Conservation (phyloP, 2,329 filamentous ascomycete genomes). For the Aspergillus nomiae region DNA sequence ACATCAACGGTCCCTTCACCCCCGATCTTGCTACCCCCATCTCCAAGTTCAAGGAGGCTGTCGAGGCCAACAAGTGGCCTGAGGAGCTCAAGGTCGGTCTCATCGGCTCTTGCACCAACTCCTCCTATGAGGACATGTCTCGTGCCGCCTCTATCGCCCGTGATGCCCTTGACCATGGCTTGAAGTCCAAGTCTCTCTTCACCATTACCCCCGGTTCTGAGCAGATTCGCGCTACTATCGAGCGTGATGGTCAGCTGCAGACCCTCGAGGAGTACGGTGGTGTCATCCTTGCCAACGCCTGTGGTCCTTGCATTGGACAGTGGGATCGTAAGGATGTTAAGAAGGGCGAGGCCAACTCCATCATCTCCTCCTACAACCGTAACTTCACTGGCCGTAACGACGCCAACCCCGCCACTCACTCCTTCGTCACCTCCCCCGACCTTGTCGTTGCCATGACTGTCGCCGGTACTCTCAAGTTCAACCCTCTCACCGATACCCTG, state of each 20-base stretch:
- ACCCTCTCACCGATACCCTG: conserved; percentile 87
- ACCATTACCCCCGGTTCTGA: conserved; percentile 95
- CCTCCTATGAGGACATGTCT: conserved; percentile 85
- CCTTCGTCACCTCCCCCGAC: conserved; percentile 89
- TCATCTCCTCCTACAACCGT: conserved; percentile 98
- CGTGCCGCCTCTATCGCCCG: conserved; percentile 88
- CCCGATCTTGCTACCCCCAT: conserved; percentile 97
- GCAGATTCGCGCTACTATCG: conserved; percentile 93
- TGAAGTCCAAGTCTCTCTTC: conserved; percentile 93
- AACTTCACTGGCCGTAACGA: conserved; percentile 99
- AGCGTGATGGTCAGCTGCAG: conserved; percentile 84
- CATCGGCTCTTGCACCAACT: conserved; percentile 98
- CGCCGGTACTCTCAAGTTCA: conserved; percentile 86
- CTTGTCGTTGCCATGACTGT: conserved; percentile 84
- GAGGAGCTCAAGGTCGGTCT: conserved; percentile 95
- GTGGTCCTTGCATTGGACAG: conserved; percentile 89
- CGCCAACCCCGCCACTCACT: conserved; percentile 91
- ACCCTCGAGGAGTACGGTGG: conserved; percentile 97
- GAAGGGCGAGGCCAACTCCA: conserved; percentile 95
- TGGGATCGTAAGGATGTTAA: conserved; percentile 93
- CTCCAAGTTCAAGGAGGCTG: conserved; percentile 93
- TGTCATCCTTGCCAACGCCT: conserved; percentile 92
- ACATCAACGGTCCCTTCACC: conserved; percentile 98
- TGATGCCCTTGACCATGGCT: conserved; percentile 85
- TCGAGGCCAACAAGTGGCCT: conserved; percentile 94